Conservation (phyloP, 2,329 filamentous ascomycete genomes). For the Pestalotiopsis sp. region DNA sequence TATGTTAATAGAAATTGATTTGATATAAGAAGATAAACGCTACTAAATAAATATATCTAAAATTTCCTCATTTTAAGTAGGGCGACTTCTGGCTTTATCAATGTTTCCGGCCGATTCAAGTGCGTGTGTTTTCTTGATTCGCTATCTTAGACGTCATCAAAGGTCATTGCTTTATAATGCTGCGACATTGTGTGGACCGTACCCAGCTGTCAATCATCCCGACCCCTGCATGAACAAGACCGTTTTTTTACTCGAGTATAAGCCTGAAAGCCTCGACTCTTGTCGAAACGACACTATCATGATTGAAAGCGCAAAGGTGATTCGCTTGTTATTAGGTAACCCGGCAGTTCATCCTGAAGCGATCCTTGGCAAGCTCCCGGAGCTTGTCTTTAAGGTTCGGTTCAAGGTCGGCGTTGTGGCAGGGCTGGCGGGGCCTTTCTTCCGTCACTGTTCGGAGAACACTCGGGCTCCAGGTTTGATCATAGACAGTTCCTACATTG, state of each 20-base stretch:
- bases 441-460: neutral
- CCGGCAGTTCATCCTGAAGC: neutral
- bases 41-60: neutral
- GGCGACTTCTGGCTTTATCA: neutral
- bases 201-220: neutral
- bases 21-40: too few species aligned
- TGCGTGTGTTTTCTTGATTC: neutral
- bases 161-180: conserved; percentile 5
- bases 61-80: neutral
- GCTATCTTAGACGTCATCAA: conserved; percentile 6
- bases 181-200: neutral
- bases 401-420: conserved; percentile 6
- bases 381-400: neutral
- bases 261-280: neutral
- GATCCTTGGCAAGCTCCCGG: neutral
- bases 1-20: neutral
- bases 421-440: neutral
- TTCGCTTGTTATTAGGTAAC: neutral
- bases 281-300: neutral
- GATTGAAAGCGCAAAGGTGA: neutral
- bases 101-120: neutral
- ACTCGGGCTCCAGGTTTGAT: neutral
- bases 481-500: neutral
- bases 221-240: neutral
- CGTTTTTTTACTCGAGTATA: neutral